Percentiles rank a stretch among this genome's conserved stretches.
Conservation (phyloP, 257 asterid genomes). For the Solanum chilense region DNA sequence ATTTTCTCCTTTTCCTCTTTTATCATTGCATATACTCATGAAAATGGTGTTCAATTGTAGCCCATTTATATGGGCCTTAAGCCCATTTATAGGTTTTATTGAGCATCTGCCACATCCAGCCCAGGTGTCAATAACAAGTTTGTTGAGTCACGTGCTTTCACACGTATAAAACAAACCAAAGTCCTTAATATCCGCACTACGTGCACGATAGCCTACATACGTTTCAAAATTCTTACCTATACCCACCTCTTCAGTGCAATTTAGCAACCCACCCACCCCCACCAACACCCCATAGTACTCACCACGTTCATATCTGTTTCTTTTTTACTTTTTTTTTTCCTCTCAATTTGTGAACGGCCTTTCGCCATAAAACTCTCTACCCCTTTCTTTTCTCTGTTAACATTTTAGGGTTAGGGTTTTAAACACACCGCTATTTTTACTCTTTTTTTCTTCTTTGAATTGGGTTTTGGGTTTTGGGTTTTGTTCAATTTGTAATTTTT, state of each 20-base stretch:
- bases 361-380: conserved; percentile 15
- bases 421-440: not conserved
- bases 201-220: conserved; percentile 22
- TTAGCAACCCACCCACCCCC: conserved; percentile 23
- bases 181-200: not conserved
- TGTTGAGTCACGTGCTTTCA: conserved; percentile 8
- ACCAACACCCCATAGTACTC: not conserved
- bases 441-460: not conserved
- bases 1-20: not conserved
- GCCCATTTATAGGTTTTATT: not conserved
- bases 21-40: not conserved
- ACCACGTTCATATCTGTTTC: conserved; percentile 15
- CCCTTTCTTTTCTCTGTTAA: not conserved
- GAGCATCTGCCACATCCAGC: not conserved
- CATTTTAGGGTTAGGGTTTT: conserved; percentile 36
- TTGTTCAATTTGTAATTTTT: not conserved
- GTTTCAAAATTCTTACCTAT: not conserved
- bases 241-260: conserved; percentile 16
- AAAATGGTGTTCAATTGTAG: not conserved
- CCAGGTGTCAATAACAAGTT: not conserved
- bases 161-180: not conserved
- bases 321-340: conserved; percentile 1
- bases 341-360: conserved; percentile 5
- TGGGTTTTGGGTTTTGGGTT: conserved; percentile 20
- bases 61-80: not conserved